These are phyloP conservation scores for Plectosphaerella sp. DNA, from an alignment of 2,329 filamentous ascomycete species.

Conservation along the genomic window DNA sequence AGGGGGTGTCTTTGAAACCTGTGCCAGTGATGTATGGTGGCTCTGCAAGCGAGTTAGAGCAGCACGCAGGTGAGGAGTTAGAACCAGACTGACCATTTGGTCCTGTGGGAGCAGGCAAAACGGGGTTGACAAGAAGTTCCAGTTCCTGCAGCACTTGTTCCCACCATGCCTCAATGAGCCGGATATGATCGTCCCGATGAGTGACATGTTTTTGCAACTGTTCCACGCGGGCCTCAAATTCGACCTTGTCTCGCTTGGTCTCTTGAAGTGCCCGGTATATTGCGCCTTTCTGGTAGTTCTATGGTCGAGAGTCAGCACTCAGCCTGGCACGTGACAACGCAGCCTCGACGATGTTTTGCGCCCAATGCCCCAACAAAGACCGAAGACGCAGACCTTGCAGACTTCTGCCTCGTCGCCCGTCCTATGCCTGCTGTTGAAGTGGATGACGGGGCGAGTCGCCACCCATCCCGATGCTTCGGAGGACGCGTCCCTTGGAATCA, in stretches of 20 bases:
- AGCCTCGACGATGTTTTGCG: too few species aligned
- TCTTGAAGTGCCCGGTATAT: constrained; percentile 97
- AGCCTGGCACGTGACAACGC: constrained; percentile 13
- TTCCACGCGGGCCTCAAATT: constrained; percentile 74
- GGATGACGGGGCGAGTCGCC: too few species aligned
- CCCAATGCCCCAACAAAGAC: too few species aligned
- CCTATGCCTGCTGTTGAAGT: too few species aligned
- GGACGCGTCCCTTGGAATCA: too few species aligned
- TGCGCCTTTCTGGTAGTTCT: constrained; percentile 93
- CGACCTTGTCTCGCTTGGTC: constrained; percentile 85
- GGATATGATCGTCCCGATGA: constrained; percentile 89
- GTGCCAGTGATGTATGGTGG: constrained; percentile 53
- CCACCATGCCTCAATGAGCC: constrained; percentile 90
- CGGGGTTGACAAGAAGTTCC: constrained; percentile 51
- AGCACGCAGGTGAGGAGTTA: background rate
- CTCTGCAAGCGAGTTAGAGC: constrained; percentile 28
- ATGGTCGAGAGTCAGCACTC: constrained; percentile 28
- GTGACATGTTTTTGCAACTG: constrained; percentile 73
- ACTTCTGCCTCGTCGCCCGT: too few species aligned
- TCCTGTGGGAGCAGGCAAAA: constrained; percentile 28
- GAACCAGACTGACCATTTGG: constrained; percentile 6
- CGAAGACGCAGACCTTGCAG: too few species aligned
- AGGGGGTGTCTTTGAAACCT: constrained; percentile 57
- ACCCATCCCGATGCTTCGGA: too few species aligned
- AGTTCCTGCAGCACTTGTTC: constrained; percentile 74